Evolutionary conservation across 768 basidiomycete species (phyloP).

Genomic region (Russula earlei): DNA sequence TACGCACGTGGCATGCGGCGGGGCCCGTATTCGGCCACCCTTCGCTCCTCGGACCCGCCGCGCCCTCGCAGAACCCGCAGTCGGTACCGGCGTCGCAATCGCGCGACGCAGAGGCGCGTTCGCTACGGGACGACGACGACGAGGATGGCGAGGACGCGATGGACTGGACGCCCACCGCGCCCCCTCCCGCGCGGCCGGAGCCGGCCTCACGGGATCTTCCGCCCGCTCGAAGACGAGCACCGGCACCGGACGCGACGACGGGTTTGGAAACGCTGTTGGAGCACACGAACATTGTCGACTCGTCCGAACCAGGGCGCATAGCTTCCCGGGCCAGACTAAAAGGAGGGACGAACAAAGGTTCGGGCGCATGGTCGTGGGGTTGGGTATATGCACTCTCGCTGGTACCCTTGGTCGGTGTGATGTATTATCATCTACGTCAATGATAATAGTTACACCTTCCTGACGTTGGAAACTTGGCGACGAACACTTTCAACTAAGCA

Average conservation of each 20-base stretch:
- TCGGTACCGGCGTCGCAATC: conserved; percentile 2
- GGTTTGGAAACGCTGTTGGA: conserved; percentile 17
- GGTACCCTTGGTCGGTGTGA: background rate
- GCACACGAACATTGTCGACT: conserved; percentile 15
- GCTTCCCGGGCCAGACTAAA: background rate
- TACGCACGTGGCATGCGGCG: conserved; percentile 20
- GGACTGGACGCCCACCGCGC: conserved; percentile 59
- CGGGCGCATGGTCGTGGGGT: conserved; percentile 4
- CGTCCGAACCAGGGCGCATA: background rate
- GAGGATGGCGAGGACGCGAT: conserved; percentile 38
- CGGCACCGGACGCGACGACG: conserved; percentile 7
- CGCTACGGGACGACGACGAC: conserved; percentile 20
- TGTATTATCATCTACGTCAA: conserved; percentile 5
- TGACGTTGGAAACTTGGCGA: background rate
- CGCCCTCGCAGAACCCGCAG: background rate
- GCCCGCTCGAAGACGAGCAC: background rate
- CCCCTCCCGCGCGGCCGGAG: background rate
- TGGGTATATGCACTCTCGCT: conserved; percentile 10
- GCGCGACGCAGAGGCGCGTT: conserved; percentile 24
- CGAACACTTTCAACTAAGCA: background rate
- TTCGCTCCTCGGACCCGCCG: conserved; percentile 36
- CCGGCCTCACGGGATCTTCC: background rate
- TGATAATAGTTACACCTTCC: background rate
- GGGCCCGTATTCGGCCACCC: conserved; percentile 63
- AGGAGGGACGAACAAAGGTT: background rate